phyloP scores from a whole-genome alignment of 306 rosid species.

The Pterocarpus santalinus region DNA sequence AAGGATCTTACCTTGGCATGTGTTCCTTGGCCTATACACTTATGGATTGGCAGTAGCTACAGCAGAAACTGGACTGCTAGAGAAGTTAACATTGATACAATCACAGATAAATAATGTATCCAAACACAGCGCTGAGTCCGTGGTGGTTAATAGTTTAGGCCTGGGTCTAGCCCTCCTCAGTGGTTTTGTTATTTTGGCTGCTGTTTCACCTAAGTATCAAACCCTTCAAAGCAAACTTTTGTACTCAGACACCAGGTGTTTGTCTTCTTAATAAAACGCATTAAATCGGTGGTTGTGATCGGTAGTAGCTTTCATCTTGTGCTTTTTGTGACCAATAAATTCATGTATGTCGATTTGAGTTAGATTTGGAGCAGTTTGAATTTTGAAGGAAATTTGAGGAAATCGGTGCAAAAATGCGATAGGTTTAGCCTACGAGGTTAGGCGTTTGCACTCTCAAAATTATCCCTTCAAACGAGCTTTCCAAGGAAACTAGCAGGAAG shows the following conservation, averaged over 20 bases:
- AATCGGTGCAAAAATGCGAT: not conserved
- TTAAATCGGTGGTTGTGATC: not conserved
- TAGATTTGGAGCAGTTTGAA: not conserved
- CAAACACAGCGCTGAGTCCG: conserved; percentile 63
- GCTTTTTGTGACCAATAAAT: not conserved
- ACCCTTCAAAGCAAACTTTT: conserved; percentile 53
- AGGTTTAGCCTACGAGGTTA: too few relatives aligned
- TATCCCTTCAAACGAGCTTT: too few relatives aligned
- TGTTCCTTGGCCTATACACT: conserved; percentile 81
- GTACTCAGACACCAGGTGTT: conserved; percentile 58
- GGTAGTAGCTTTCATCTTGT: too few relatives aligned
- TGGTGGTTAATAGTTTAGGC: conserved; percentile 80
- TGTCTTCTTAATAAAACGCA: conserved; percentile 42
- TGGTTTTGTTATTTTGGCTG: conserved; percentile 74
- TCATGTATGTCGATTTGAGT: not conserved
- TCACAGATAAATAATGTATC: conserved; percentile 67
- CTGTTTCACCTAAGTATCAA: conserved; percentile 72
- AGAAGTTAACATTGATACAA: conserved; percentile 85
- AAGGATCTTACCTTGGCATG: conserved; percentile 87
- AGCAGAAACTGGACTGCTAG: conserved; percentile 89
- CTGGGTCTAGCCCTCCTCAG: conserved; percentile 70
- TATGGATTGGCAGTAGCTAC: conserved; percentile 85
- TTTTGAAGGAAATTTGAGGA: not conserved
- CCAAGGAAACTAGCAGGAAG: too few relatives aligned
- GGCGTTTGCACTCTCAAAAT: too few relatives aligned